A percentile compares a stretch with the other conserved stretches of the same genome.
phyloP scores from a whole-genome alignment of 345 rosid species.

The Crucihimalaya himalaica region DNA sequence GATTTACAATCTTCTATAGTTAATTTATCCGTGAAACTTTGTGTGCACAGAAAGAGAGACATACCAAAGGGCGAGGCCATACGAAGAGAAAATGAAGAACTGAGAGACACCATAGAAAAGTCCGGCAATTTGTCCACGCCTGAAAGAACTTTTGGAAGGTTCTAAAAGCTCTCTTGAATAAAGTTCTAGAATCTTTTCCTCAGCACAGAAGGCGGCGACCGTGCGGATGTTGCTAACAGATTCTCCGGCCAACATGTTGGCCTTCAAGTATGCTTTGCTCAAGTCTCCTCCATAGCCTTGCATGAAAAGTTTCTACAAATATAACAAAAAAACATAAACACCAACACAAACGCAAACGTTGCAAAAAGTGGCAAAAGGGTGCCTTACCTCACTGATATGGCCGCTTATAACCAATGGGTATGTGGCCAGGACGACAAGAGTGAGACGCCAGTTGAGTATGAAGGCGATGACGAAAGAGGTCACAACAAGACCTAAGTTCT shows the following conservation, averaged over 20 bases:
- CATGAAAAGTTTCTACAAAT: constrained; percentile 86
- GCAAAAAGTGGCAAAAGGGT: neutral
- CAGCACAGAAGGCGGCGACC: constrained; percentile 90
- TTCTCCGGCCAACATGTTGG: constrained; percentile 96
- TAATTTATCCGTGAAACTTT: neutral
- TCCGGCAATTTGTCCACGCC: constrained; percentile 93
- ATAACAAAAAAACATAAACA: neutral
- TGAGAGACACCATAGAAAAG: constrained; percentile 87
- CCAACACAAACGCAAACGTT: neutral
- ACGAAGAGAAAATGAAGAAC: constrained; percentile 95
- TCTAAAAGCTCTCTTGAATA: constrained; percentile 76
- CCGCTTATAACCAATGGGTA: constrained; percentile 88
- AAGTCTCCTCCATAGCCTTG: constrained; percentile 95
- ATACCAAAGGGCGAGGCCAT: constrained; percentile 95
- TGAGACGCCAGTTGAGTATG: constrained; percentile 90
- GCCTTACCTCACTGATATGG: constrained; percentile 89
- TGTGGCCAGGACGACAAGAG: constrained; percentile 83
- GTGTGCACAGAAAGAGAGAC: constrained; percentile 18
- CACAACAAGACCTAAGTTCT: constrained; percentile 74
- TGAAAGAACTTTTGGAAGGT: constrained; percentile 73
- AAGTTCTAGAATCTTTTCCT: constrained; percentile 80
- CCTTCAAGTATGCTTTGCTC: constrained; percentile 89
- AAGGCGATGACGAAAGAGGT: constrained; percentile 79
- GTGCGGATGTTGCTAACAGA: constrained; percentile 94
- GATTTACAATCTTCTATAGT: neutral